Evolutionary conservation across 139 green algal genomes (phyloP).

Genomic region (Closterium sp.): DNA sequence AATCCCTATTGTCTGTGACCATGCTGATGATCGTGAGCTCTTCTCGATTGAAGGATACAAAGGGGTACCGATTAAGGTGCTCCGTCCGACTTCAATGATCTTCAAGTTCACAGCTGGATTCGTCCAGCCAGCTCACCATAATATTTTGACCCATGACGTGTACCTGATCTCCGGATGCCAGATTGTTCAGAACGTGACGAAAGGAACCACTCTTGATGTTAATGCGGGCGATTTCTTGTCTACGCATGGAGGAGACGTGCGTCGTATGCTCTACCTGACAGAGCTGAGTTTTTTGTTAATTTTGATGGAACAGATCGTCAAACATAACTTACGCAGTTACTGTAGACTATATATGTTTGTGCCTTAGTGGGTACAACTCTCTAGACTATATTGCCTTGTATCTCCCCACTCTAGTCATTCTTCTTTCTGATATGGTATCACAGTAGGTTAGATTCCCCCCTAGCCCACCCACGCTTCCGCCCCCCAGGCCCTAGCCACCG

Average conservation of each 20-base stretch:
- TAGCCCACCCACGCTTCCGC: too few species aligned
- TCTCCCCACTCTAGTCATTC: too few species aligned
- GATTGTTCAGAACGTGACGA: constrained; percentile 12
- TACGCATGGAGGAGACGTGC: constrained; percentile 12
- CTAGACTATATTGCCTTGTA: too few species aligned
- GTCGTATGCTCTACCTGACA: constrained; percentile 19
- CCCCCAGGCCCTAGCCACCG: too few species aligned
- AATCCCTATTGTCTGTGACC: background rate
- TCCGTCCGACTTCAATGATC: background rate
- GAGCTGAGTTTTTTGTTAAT: constrained; percentile 19
- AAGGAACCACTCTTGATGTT: background rate
- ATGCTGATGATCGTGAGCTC: background rate
- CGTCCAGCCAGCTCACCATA: constrained; percentile 7
- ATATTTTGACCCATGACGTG: constrained; percentile 10
- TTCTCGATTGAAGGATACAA: background rate
- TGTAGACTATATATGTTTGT: too few species aligned
- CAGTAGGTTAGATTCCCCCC: too few species aligned
- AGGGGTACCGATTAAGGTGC: background rate
- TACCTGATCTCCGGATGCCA: background rate
- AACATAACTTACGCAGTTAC: too few species aligned
- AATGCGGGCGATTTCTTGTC: constrained; percentile 6
- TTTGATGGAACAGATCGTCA: constrained; percentile 19
- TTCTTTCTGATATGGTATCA: too few species aligned
- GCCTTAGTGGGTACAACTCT: too few species aligned
- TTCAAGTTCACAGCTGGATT: background rate